phyloP scores from a whole-genome alignment of 2,329 filamentous ascomycete species.

The Tolypocladium pustulatum region DNA sequence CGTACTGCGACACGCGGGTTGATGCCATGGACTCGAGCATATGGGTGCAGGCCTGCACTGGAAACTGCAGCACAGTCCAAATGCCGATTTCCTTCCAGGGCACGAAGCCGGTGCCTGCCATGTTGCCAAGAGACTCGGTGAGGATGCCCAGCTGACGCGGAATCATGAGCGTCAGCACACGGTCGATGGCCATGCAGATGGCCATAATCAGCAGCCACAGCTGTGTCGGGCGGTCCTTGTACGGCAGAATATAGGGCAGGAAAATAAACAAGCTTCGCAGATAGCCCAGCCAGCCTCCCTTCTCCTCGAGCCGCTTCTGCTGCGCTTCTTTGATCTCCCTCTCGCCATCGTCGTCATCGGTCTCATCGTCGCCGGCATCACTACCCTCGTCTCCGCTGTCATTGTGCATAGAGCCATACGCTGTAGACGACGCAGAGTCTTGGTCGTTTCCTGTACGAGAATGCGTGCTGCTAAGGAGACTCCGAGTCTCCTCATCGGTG shows the following conservation, averaged over 20 bases:
- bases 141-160: conserved; percentile 21
- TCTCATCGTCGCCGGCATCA: conserved; percentile 9
- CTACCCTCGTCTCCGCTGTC: conserved; percentile 3
- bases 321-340: conserved; percentile 14
- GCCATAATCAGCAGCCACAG: conserved; percentile 14
- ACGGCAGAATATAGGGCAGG: conserved; percentile 18
- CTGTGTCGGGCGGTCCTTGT: conserved; percentile 19
- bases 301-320: conserved; percentile 14
- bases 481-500: neutral
- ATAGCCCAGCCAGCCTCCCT: conserved; percentile 20
- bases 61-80: conserved; percentile 9
- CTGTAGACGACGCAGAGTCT: neutral
- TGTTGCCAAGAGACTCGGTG: conserved; percentile 14
- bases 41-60: conserved; percentile 5
- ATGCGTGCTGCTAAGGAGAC: neutral
- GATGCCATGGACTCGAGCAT: conserved; percentile 16
- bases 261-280: conserved; percentile 19
- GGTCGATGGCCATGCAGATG: conserved; percentile 9
- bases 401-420: conserved; percentile 1
- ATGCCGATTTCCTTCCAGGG: conserved; percentile 10
- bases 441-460: neutral
- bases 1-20: conserved; percentile 24
- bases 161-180: conserved; percentile 18
- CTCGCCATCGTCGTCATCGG: conserved; percentile 2
- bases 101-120: conserved; percentile 7